phyloP scores from a whole-genome alignment of 2,329 filamentous ascomycete species.

The Cladosporium sp. region DNA sequence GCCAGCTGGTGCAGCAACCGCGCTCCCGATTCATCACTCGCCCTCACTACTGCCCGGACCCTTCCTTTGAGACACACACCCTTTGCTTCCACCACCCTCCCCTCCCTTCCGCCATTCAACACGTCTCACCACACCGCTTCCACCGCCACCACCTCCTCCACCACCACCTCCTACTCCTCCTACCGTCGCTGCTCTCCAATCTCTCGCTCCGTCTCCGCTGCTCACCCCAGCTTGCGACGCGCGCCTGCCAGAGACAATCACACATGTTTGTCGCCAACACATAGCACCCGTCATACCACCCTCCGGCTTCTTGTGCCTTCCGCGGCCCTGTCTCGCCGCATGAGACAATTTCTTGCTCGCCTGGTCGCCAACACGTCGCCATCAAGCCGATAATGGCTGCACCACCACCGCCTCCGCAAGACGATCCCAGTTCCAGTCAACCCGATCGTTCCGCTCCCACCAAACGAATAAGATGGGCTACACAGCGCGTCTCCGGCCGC shows the following conservation, averaged over 20 bases:
- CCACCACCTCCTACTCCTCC: not conserved
- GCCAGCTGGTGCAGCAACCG: not conserved
- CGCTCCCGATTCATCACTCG: not conserved
- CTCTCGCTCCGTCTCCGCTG: not conserved
- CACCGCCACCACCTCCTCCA: not conserved
- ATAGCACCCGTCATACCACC: constrained; percentile 1
- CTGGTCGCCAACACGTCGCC: not conserved
- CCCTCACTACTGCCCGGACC: constrained; percentile 1
- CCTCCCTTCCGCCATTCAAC: not conserved
- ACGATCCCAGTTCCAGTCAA: not conserved
- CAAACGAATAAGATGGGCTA: constrained; percentile 90
- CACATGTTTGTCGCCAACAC: constrained; percentile 5
- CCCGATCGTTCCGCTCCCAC: constrained; percentile 27
- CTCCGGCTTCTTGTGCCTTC: constrained; percentile 1
- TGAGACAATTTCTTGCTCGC: constrained; percentile 13
- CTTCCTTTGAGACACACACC: not conserved
- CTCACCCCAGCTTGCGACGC: not conserved
- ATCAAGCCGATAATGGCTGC: constrained; percentile 6
- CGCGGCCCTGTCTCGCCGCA: constrained; percentile 16
- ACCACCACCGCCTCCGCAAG: not conserved
- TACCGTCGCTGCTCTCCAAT: not conserved
- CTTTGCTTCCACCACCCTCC: not conserved
- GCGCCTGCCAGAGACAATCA: constrained; percentile 2
- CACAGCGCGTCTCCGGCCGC: constrained; percentile 74
- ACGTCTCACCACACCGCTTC: not conserved